phyloP scores from a whole-genome alignment of 495 filamentous ascomycete genomes.

The Tricharina praecox region DNA sequence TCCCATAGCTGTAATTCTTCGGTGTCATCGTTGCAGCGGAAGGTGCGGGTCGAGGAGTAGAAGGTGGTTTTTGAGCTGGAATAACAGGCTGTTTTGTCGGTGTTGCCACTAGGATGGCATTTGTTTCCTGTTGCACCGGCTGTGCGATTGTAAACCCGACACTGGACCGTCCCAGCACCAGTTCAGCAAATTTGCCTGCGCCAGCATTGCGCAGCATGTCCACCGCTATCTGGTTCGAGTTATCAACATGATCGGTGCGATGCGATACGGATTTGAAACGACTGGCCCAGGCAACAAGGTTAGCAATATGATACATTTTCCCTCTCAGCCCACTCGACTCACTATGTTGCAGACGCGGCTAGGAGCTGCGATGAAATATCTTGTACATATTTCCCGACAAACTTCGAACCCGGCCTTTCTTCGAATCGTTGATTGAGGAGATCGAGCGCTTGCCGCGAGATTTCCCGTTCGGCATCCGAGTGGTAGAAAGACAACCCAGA shows the following conservation, averaged over 20 bases:
- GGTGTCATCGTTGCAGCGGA: too few species aligned
- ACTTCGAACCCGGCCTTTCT: conserved; percentile 13
- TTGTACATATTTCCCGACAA: conserved; percentile 19
- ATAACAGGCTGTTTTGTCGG: too few species aligned
- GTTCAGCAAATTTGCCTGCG: conserved; percentile 25
- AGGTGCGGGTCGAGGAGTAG: too few species aligned
- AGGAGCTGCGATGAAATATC: conserved; percentile 25
- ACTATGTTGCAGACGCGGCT: conserved; percentile 29
- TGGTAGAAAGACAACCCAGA: conserved; percentile 35
- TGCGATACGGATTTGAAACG: conserved; percentile 18
- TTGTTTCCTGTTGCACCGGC: too few species aligned
- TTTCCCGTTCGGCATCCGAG: conserved; percentile 27
- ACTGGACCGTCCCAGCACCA: conserved; percentile 23
- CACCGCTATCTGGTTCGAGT: conserved; percentile 5
- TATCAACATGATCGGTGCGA: background rate
- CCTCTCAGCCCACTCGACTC: conserved; percentile 4
- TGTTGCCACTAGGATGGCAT: too few species aligned
- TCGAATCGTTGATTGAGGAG: conserved; percentile 37
- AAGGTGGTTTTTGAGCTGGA: too few species aligned
- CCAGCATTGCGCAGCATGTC: conserved; percentile 19
- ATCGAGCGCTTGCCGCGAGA: conserved; percentile 31
- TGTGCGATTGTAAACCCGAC: too few species aligned
- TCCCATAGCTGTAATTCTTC: background rate
- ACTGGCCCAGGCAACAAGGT: conserved; percentile 8
- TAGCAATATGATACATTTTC: too few species aligned